These are phyloP conservation scores for Sugiyamaella japonica DNA, from an alignment of 1,139 yeast genomes.

Conservation along the genomic window DNA sequence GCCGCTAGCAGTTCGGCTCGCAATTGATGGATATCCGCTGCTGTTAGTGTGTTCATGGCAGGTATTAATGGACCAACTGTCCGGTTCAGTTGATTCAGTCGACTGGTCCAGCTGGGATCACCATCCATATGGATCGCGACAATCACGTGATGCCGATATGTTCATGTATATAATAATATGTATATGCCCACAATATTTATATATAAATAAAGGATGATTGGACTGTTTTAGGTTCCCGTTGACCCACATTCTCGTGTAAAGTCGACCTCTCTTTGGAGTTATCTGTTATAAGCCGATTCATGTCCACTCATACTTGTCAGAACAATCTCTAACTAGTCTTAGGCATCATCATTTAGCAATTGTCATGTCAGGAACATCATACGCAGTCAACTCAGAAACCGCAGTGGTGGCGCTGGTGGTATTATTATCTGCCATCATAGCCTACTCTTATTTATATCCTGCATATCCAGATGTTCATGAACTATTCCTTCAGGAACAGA, in stretches of 20 bases:
- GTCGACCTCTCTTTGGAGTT: neutral
- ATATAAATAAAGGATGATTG: no score
- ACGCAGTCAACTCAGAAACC: constrained; percentile 19
- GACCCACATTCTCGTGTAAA: neutral
- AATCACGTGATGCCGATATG: neutral
- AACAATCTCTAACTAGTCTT: no score
- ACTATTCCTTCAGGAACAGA: constrained; percentile 55
- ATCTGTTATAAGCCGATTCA: no score
- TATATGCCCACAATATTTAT: no score
- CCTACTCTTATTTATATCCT: constrained; percentile 33
- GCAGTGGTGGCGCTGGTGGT: constrained; percentile 29
- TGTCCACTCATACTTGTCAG: neutral
- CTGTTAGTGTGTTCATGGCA: constrained; percentile 3
- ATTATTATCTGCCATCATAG: constrained; percentile 26
- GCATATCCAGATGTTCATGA: constrained; percentile 53
- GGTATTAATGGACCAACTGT: neutral
- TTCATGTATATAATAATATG: no score
- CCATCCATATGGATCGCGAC: neutral
- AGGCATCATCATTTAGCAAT: no score
- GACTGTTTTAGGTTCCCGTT: no score
- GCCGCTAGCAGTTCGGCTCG: constrained; percentile 44
- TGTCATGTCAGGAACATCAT: no score
- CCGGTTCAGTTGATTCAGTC: no score
- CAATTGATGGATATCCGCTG: constrained; percentile 22
- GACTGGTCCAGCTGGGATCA: no score